These are phyloP conservation scores for Zea mays DNA, from an alignment of 176 grass and related monocot species.

Conservation along the genomic window Zm-B73-REFERENCE-NAM-5.0 NC_050104.1:162739001-162739500, in stretches of 20 bases:
- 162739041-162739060: conserved; percentile 60
- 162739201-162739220: no score
- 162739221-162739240: no score
- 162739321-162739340: neutral
- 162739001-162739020: conserved; percentile 4
- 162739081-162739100: conserved; percentile 55
- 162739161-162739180: neutral
- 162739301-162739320: neutral
- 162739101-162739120: conserved; percentile 9
- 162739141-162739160: conserved; percentile 21
- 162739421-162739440: neutral
- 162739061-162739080: conserved; percentile 46
- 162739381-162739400: neutral
- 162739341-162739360: neutral
- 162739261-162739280: neutral
- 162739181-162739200: neutral
- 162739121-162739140: conserved; percentile 31
- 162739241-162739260: neutral
- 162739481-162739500: neutral
- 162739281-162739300: neutral
- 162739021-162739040: conserved; percentile 70
- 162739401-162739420: neutral
- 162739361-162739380: neutral
- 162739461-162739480: neutral
- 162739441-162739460: neutral